Evolutionary conservation across 2,329 filamentous ascomycete genomes (phyloP), one percentile per base, ranked within the genome.

Genomic region (Sarocladium strictum): DNA sequence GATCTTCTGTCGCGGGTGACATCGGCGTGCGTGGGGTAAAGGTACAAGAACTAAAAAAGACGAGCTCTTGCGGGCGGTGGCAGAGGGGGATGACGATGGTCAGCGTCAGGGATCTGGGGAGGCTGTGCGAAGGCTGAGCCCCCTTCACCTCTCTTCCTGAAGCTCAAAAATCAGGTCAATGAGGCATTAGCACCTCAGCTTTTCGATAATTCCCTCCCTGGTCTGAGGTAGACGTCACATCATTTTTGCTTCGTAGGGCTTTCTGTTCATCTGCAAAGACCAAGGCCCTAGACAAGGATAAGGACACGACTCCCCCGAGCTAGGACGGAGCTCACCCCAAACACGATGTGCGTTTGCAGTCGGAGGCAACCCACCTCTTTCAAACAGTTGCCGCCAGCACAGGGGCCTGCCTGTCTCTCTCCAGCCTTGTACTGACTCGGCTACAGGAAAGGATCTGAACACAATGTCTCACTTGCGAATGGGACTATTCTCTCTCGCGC

Each of bases 11-110:
- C 43, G 24, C 43, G 43, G 43, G 43, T 15, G n/a, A n/a, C n/a
- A n/a, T n/a, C n/a, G n/a, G n/a, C n/a, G n/a, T n/a, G n/a, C 43
- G 43, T 47, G 43, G 43, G 43, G 43, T 47, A 47, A 24, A 29
- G 23, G 27, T 23, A 21, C 6, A 43, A 21, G 17, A 9, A 10
- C 14, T 19, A 11, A 40, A 19, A 21, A 45, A 26, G 17, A n/a
- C 4, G 41, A 9, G 32, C 9, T 33, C 12, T n/a, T n/a, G 26
- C 21, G 43, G 47, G 27, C 17, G 15, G 47, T 51, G 10, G 11
- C 26, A 23, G 15, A 15, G 21, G 29, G 27, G 47, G 47, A 51
- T 51, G 47, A 51, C 29, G 47, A 51, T 3, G 26, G 14, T 17
- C 35, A n/a, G 14, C 12, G 24, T 23, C 47, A 51, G 47, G 47